Evolutionary conservation across 148 eudicot genomes (phyloP).

Genomic region (Vaccinium myrtillus): DNA sequence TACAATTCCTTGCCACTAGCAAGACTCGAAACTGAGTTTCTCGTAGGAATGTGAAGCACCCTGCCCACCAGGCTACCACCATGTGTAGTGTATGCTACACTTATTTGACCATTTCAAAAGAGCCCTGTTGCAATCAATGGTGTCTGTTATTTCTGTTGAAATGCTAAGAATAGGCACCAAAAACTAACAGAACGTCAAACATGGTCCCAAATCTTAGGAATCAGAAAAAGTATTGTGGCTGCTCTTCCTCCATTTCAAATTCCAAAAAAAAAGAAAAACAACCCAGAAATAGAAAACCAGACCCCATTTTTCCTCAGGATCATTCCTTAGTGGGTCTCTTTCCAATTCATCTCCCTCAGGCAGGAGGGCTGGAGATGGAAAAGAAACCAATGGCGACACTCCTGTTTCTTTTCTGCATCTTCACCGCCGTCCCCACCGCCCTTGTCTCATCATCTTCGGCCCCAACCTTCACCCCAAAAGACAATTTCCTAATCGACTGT

Average conservation of each 20-base stretch:
- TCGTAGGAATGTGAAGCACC: too few relatives aligned
- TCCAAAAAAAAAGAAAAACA: not conserved
- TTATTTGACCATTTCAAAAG: not conserved
- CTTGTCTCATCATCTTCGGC: constrained; percentile 11
- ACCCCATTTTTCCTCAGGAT: not conserved
- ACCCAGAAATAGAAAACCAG: not conserved
- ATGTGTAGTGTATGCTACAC: not conserved
- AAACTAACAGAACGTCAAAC: not conserved
- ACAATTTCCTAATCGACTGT: constrained; percentile 57
- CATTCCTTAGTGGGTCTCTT: not conserved
- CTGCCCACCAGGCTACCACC: too few relatives aligned
- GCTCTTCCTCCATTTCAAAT: constrained; percentile 3
- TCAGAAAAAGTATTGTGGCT: not conserved
- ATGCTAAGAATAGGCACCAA: not conserved
- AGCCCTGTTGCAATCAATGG: not conserved
- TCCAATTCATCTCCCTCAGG: not conserved
- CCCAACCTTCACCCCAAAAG: constrained; percentile 58
- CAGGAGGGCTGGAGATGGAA: constrained; percentile 20
- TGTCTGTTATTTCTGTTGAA: not conserved
- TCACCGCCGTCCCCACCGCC: constrained; percentile 1
- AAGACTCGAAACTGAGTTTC: too few relatives aligned
- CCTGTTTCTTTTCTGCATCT: constrained; percentile 27
- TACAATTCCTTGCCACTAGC: too few relatives aligned
- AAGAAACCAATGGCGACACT: constrained; percentile 18
- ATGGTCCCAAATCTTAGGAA: not conserved